These are phyloP conservation scores for Xylariaceae sp. DNA, from an alignment of 2,329 filamentous ascomycete species.

Conservation along the genomic window DNA sequence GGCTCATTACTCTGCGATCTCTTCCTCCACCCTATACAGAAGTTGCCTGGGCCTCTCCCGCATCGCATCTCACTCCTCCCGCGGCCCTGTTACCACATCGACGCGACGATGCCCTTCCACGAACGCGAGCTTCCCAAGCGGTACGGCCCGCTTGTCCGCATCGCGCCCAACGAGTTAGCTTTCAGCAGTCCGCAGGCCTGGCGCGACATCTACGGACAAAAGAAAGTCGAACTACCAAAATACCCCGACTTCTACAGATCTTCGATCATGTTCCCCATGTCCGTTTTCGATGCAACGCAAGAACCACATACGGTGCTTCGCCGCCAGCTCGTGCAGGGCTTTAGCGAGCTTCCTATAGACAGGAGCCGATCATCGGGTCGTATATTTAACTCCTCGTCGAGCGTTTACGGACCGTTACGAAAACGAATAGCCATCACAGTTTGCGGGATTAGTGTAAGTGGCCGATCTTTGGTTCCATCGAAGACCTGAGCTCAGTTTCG, in stretches of 20 bases:
- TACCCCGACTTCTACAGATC: constrained; percentile 23
- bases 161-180: constrained; percentile 38
- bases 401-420: constrained; percentile 18
- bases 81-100: constrained; percentile 12
- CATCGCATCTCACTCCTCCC: constrained; percentile 22
- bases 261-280: constrained; percentile 20
- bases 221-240: constrained; percentile 30
- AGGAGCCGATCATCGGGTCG: constrained; percentile 35
- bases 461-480: constrained; percentile 39
- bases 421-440: constrained; percentile 15
- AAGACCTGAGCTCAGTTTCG: constrained; percentile 40
- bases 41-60: constrained; percentile 27
- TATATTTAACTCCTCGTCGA: constrained; percentile 34
- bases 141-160: constrained; percentile 38
- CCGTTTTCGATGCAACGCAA: constrained; percentile 28
- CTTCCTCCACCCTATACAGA: constrained; percentile 27
- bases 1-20: constrained; percentile 15
- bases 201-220: constrained; percentile 38
- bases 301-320: constrained; percentile 32
- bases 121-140: constrained; percentile 27
- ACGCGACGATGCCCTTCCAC: constrained; percentile 20
- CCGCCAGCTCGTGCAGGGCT: constrained; percentile 35
- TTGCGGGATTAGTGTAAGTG: constrained; percentile 37
- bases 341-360: constrained; percentile 36
- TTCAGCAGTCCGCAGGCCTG: constrained; percentile 35